Evolutionary conservation across 148 eudicot species (phyloP).

Genomic region (Spergularia marina): DNA sequence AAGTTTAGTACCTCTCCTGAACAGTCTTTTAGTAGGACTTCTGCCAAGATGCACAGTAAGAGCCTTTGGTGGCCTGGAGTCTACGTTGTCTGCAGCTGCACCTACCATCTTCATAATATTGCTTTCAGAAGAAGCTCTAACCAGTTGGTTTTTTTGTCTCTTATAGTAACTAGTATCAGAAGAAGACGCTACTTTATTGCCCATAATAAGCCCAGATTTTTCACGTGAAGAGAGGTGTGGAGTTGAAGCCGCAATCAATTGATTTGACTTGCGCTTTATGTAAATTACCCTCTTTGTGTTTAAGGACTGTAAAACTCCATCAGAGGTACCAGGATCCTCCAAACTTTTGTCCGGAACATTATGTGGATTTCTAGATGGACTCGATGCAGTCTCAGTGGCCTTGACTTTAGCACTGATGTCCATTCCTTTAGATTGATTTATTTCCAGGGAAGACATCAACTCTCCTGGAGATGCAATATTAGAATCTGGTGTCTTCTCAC

Average conservation of each 20-base stretch:
- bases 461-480: conserved; percentile 25
- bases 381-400: conserved; percentile 30
- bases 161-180: conserved; percentile 67
- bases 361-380: conserved; percentile 36
- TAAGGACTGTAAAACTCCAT: conserved; percentile 37
- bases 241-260: conserved; percentile 69
- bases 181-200: conserved; percentile 34
- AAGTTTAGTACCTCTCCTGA: conserved; percentile 43
- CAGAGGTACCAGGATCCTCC: conserved; percentile 40
- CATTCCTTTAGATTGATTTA: conserved; percentile 30
- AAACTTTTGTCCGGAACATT: conserved; percentile 27
- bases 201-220: conserved; percentile 32
- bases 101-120: conserved; percentile 31
- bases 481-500: conserved; percentile 30
- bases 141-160: conserved; percentile 73
- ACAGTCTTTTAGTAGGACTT: conserved; percentile 40
- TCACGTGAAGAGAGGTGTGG: conserved; percentile 25
- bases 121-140: conserved; percentile 60
- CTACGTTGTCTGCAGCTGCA: conserved; percentile 25
- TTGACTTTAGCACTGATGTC: conserved; percentile 28
- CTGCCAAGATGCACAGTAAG: conserved; percentile 29
- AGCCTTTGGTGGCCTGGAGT: conserved; percentile 30
- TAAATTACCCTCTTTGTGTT: conserved; percentile 42
- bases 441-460: conserved; percentile 31
- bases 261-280: conserved; percentile 74